These are phyloP conservation scores for Mycocalia duriaeana DNA, from an alignment of 1,284 basidiomycete genomes.

Conservation along the genomic window DNA sequence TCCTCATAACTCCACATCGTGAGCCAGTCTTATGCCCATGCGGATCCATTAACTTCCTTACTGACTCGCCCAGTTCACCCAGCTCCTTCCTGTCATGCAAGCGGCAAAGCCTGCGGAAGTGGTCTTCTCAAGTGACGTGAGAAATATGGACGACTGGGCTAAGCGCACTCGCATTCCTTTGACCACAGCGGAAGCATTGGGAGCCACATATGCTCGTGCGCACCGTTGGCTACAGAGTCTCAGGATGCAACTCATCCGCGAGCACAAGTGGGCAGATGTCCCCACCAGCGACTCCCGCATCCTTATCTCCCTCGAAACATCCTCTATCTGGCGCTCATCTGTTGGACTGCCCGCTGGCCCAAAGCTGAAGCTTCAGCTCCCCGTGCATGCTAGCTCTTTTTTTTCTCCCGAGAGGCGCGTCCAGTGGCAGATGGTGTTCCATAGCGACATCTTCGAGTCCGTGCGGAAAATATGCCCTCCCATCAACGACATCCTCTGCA, in stretches of 20 bases:
- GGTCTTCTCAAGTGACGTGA: conserved; percentile 71
- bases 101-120: conserved; percentile 45
- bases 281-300: conserved; percentile 58
- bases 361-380: conserved; percentile 64
- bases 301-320: conserved; percentile 71
- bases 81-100: conserved; percentile 28
- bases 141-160: conserved; percentile 78
- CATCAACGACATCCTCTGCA: conserved; percentile 70
- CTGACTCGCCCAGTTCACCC: conserved; percentile 10
- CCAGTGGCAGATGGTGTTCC: conserved; percentile 86
- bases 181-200: conserved; percentile 74
- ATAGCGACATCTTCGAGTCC: conserved; percentile 75
- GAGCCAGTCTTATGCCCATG: conserved; percentile 4
- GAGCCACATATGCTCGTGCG: conserved; percentile 71
- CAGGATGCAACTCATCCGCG: conserved; percentile 54
- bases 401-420: conserved; percentile 77
- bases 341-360: conserved; percentile 71
- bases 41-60: conserved; percentile 11
- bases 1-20: conserved; percentile 7
- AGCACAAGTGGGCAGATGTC: conserved; percentile 65
- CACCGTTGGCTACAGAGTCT: conserved; percentile 67
- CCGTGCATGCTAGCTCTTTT: conserved; percentile 73
- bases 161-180: conserved; percentile 70
- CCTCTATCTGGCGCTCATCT: conserved; percentile 70
- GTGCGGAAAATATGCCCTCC: conserved; percentile 73